Conservation (phyloP, 2,329 filamentous ascomycete genomes). For the Fusarium goolgardi region DNA sequence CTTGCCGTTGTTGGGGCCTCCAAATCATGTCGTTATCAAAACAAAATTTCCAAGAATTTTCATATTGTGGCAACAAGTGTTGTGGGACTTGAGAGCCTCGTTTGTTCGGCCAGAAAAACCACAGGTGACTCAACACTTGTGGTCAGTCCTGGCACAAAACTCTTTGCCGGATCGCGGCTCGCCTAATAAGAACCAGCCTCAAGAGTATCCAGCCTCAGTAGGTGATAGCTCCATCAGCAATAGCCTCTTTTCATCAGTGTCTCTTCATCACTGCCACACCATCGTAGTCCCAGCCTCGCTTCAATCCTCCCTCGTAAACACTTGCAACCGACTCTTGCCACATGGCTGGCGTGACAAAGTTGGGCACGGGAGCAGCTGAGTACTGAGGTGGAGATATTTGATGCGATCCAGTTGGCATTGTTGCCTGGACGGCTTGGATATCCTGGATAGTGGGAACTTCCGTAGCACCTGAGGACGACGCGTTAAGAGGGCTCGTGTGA, state of each 20-base stretch:
- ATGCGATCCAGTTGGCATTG: conserved; percentile 59
- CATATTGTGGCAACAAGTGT: conserved; percentile 3
- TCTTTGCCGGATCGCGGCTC: background rate
- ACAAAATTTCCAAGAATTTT: conserved; percentile 1
- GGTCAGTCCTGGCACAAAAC: background rate
- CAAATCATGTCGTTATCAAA: conserved; percentile 15
- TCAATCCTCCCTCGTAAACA: conserved; percentile 74
- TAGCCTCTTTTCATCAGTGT: conserved; percentile 31
- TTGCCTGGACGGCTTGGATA: conserved; percentile 60
- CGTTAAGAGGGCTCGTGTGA: conserved; percentile 64
- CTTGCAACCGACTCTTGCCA: conserved; percentile 79
- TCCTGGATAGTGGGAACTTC: conserved; percentile 67
- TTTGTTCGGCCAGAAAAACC: background rate
- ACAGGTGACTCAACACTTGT: background rate
- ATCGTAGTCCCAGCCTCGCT: conserved; percentile 71
- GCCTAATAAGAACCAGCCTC: conserved; percentile 26
- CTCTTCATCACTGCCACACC: conserved; percentile 50
- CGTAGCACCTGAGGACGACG: conserved; percentile 64
- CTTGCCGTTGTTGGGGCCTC: conserved; percentile 9
- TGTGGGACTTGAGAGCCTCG: conserved; percentile 7
- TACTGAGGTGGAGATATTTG: conserved; percentile 64
- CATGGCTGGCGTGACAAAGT: conserved; percentile 77
- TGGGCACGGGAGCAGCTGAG: conserved; percentile 63
- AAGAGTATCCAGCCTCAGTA: conserved; percentile 16
- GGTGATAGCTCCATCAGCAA: conserved; percentile 16